Evolutionary conservation across 2,329 filamentous ascomycete genomes (phyloP), one percentile per base, ranked within the genome.

Genomic region (Botrytis squamosa): DNA sequence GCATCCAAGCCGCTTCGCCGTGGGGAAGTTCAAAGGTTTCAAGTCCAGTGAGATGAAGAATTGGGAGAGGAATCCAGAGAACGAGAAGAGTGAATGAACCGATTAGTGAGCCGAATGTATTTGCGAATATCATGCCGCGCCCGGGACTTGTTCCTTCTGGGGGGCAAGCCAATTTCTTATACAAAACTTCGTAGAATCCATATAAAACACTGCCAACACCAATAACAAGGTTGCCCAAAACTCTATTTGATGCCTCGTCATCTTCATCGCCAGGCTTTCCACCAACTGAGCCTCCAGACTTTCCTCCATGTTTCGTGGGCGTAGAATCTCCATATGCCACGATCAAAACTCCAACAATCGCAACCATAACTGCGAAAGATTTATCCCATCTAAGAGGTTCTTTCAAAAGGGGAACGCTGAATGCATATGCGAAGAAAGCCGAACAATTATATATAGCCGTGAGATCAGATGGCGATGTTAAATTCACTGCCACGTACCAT

Each of bases 401-500:
- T 73, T 93, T 90, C 3, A 99, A 86, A 29, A 99, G 84, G 1
- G 95, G 94, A 63, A 99, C 94, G 64, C 93, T 97, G 81, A 99
- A 99, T 20, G 93, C 95, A 81, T 99, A 99, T 67, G 96, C 96
- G 82, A 99, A 99, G 84, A 99, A 99, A 74, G 96, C 95, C 71
- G 93, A 97, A 86, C 96, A 99, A 84, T 99, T 99, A 88, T 99
- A 99, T 79, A 99, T 99, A 71, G 96, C 96, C 0, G 96, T 99
- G 79, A 99, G 84, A 82, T 99, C 96, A 77, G 92, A 94, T 4
- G 96, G 92, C 5, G 93, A 97, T 1, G 96, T 99, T 86, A 97
- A 84, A 83, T 94, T 93, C 74, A 99, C 95, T 25, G 96, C 95
- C 52, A 98, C 87, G 80, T 98, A 99, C 96, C 96, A 99, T 79